Evolutionary conservation across 108 stramenopile species (phyloP), one percentile per base, ranked within the genome.

Genomic region (Epithemia pelagica): DNA sequence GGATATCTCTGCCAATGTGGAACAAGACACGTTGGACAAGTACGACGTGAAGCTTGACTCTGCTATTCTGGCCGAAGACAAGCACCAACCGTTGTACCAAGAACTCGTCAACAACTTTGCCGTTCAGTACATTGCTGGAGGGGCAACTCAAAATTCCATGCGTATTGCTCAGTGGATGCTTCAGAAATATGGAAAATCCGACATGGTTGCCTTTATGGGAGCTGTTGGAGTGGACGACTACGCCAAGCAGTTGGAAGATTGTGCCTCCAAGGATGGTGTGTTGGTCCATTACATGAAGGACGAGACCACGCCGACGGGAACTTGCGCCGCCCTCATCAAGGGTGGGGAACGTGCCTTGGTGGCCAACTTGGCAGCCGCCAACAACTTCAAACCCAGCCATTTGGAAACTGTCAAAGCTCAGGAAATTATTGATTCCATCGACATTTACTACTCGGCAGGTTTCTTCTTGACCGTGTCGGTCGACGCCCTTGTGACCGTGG

Each of bases 161-260:
- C 96, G 99, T 61, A 97, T 99, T 18, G 97, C 97, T 10, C 97
- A 98, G 74, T 99, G 99, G 99, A 99, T 98, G 96, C 58, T 94
- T 57, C 63, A 68, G 54, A 71, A 75, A 57, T 59, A 80, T 54
- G 75, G 80, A 37, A 79, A 78, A 73, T 64, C 81, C 27, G 79
- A 74, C 1, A 73, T 80, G 59, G 87, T 87, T 58, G 95, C 95
- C 54, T 99, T 85, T 79, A 79, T 96, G 74, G 98, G 98, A 60
- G 90, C 89, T 78, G 91, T 99, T 69, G 98, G 98, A 22, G 74
- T 75, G 2, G 97, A 98, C 74, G 89, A 78, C 3, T 96, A 92
- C 66, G 97, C 92, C 15, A 74, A 69, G 15, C 67, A 75, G 60
- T 80, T 99, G 33, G 75, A 91, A 70, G 75, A 92, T 25, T 97